Evolutionary conservation across 108 stramenopile species (phyloP).

Genomic region (Cyclostephanos invisitatus): DNA sequence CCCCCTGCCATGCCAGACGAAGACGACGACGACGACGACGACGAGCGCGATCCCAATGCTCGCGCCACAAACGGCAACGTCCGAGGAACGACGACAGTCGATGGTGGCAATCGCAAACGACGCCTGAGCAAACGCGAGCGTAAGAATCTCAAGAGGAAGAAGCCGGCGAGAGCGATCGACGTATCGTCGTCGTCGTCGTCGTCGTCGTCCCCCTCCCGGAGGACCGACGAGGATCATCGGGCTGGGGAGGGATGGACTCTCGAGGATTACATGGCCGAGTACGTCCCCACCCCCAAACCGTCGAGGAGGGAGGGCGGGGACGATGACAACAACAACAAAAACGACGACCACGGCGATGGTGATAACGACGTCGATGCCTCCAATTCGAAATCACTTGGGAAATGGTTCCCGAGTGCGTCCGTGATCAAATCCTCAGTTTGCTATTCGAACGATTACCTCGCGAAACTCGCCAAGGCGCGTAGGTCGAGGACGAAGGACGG

Average conservation of each 20-base stretch:
- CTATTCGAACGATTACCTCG: conserved; percentile 60
- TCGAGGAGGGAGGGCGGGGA: not conserved
- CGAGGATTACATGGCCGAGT: not conserved
- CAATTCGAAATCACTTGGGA: conserved; percentile 55
- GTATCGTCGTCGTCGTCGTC: not conserved
- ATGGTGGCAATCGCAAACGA: conserved; percentile 8
- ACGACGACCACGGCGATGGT: not conserved
- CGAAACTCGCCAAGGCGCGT: conserved; percentile 7
- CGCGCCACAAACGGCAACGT: no score
- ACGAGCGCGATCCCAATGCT: conserved; percentile 19
- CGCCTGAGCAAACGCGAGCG: conserved; percentile 6
- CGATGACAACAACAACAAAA: not conserved
- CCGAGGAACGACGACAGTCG: conserved; percentile 4
- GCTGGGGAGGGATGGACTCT: not conserved
- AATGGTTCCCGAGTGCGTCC: conserved; percentile 86
- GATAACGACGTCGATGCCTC: conserved; percentile 2
- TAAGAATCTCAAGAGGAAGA: not conserved
- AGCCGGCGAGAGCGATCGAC: not conserved
- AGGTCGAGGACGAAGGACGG: conserved; percentile 9
- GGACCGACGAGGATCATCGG: not conserved
- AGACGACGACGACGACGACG: not conserved
- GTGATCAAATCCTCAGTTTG: conserved; percentile 65
- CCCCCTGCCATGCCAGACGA: not conserved
- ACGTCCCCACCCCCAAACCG: not conserved
- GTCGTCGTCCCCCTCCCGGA: no score